Evolutionary conservation across 1,284 basidiomycete species (phyloP).

Genomic region (Chalciporus sp.): DNA sequence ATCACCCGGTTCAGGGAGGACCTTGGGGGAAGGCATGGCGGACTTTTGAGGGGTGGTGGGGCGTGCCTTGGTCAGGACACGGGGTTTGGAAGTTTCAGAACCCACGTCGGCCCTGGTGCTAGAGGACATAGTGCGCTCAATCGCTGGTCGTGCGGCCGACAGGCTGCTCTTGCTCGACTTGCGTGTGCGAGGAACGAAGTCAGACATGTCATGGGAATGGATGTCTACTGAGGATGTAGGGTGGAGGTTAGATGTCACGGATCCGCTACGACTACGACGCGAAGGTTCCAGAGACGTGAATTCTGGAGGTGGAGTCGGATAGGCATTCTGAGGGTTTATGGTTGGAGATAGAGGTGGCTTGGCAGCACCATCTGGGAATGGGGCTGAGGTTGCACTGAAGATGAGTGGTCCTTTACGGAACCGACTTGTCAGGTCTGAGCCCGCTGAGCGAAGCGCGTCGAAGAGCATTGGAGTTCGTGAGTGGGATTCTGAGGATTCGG

Average conservation of each 20-base stretch:
- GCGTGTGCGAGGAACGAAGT: conserved; percentile 15
- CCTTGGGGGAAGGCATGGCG: conserved; percentile 2
- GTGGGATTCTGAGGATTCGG: not conserved
- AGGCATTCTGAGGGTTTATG: conserved; percentile 8
- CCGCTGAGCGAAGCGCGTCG: conserved; percentile 27
- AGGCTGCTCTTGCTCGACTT: conserved; percentile 21
- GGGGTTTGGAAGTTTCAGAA: conserved; percentile 20
- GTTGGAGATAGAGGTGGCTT: not conserved
- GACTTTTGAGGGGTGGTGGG: conserved; percentile 31
- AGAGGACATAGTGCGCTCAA: conserved; percentile 16
- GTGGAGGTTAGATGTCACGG: conserved; percentile 6
- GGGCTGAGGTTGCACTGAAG: conserved; percentile 36
- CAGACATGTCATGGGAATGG: conserved; percentile 12
- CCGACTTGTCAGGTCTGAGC: conserved; percentile 9
- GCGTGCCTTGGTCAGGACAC: conserved; percentile 35
- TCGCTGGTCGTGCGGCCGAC: not conserved
- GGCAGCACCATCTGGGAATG: not conserved
- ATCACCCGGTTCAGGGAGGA: conserved; percentile 18
- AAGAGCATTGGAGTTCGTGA: conserved; percentile 18
- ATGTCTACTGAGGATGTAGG: not conserved
- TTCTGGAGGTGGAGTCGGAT: conserved; percentile 35
- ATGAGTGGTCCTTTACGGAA: conserved; percentile 43
- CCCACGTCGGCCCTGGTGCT: conserved; percentile 10
- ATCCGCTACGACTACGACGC: conserved; percentile 3
- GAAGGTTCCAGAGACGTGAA: conserved; percentile 12